A percentile compares a stretch with the other conserved stretches of the same genome.
Evolutionary conservation across 1,139 yeast genomes (phyloP).

Genomic region (Meyerozyma smithsonii): DNA sequence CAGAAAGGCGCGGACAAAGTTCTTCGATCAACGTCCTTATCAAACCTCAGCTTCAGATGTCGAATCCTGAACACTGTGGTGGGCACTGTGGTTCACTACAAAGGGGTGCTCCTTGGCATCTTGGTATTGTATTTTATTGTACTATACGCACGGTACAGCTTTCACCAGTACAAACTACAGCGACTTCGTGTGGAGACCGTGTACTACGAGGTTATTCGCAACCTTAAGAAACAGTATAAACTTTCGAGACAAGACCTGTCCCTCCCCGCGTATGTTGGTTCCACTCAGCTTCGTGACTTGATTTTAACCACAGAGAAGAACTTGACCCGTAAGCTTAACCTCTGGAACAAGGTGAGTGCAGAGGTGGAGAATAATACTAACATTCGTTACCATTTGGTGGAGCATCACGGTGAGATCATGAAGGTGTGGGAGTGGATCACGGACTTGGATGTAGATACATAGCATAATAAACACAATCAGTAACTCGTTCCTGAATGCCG

Average conservation of each 20-base stretch:
- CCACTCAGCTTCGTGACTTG: conserved; percentile 74
- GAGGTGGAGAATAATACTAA: conserved; percentile 65
- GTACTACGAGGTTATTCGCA: conserved; percentile 41
- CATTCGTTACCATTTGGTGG: conserved; percentile 56
- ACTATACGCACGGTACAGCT: conserved; percentile 26
- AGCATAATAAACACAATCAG: conserved; percentile 1
- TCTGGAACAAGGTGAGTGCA: conserved; percentile 63
- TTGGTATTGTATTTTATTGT: conserved; percentile 17
- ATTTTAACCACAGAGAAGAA: conserved; percentile 47
- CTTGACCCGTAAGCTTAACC: conserved; percentile 36
- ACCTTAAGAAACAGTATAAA: conserved; percentile 37
- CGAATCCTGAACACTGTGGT: conserved; percentile 52
- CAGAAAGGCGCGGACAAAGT: conserved; percentile 37
- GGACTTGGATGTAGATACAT: conserved; percentile 18
- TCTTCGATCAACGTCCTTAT: conserved; percentile 71
- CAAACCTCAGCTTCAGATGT: conserved; percentile 60
- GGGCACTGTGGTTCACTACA: conserved; percentile 44
- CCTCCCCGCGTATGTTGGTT: conserved; percentile 54
- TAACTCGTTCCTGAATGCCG: too few relatives aligned
- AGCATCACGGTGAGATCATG: conserved; percentile 81
- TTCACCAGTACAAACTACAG: conserved; percentile 27
- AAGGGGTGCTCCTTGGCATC: conserved; percentile 27
- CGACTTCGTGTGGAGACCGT: conserved; percentile 30
- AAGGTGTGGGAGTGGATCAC: conserved; percentile 90
- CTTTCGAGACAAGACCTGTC: conserved; percentile 23